These are phyloP conservation scores for Camelina hispida DNA, from an alignment of 345 rosid species.

Conservation along the genomic window DNA sequence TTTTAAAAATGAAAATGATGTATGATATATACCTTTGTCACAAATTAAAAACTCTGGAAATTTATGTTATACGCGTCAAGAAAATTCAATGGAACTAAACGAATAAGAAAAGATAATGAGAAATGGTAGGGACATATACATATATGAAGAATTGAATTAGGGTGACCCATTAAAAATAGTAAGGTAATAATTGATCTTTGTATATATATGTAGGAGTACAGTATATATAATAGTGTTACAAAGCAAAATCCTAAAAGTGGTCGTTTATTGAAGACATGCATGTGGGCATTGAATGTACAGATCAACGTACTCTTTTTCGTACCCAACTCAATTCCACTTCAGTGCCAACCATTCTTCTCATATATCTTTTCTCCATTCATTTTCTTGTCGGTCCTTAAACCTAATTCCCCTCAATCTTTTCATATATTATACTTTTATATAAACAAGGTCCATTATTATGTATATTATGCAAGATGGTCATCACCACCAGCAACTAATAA, in stretches of 20 bases:
- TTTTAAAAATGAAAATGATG: conserved; percentile 1
- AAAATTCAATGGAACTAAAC: conserved; percentile 27
- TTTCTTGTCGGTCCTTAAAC: conserved; percentile 37
- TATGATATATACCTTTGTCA: conserved; percentile 5
- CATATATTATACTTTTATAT: background rate
- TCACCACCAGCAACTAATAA: conserved; percentile 25
- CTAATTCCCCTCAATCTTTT: background rate
- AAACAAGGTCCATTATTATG: conserved; percentile 18
- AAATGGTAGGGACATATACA: conserved; percentile 34
- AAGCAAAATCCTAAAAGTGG: conserved; percentile 27
- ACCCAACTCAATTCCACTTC: conserved; percentile 37
- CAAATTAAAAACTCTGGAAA: background rate
- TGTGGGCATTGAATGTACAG: conserved; percentile 39
- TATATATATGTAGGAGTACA: too few species aligned
- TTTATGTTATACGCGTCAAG: background rate
- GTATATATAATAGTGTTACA: background rate
- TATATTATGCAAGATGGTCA: conserved; percentile 32
- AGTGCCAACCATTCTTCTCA: conserved; percentile 45
- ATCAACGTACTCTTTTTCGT: conserved; percentile 43
- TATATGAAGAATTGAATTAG: conserved; percentile 33
- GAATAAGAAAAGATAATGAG: conserved; percentile 5
- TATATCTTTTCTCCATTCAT: conserved; percentile 32
- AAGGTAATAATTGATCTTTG: conserved; percentile 9
- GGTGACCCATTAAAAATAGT: background rate
- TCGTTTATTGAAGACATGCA: conserved; percentile 28